Percentiles rank a stretch among this genome's conserved stretches.
These are phyloP conservation scores for Aquilaria sinensis DNA, from an alignment of 345 rosid genomes.

Conservation along the genomic window DNA sequence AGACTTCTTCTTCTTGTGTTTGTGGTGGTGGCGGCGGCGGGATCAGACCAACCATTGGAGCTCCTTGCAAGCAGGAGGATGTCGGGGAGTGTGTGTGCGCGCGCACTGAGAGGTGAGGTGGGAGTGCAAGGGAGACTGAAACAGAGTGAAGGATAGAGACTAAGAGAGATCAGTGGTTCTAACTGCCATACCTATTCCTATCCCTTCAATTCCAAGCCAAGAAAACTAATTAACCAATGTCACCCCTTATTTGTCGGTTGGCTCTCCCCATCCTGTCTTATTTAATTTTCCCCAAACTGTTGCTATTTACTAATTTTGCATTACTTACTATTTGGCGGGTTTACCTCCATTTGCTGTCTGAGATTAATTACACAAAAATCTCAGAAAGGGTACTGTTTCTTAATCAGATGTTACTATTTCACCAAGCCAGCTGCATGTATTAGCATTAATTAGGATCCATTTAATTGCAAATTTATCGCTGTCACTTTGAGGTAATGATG, in stretches of 20 bases:
- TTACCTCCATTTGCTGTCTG: too few relatives aligned
- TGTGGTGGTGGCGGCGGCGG: conserved; percentile 46
- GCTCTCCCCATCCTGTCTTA: conserved; percentile 26
- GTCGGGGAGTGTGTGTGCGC: conserved; percentile 4
- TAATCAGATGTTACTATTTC: too few relatives aligned
- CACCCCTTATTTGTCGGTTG: conserved; percentile 56
- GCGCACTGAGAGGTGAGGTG: conserved; percentile 2
- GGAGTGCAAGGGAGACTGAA: background rate
- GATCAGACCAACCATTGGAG: conserved; percentile 29
- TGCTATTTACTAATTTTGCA: too few relatives aligned
- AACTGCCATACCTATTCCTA: conserved; percentile 50
- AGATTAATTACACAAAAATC: too few relatives aligned
- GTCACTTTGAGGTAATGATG: too few relatives aligned
- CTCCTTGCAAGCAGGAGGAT: conserved; percentile 19
- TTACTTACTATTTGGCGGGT: too few relatives aligned
- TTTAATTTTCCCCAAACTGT: too few relatives aligned
- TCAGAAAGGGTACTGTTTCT: too few relatives aligned
- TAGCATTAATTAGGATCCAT: too few relatives aligned
- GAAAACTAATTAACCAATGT: conserved; percentile 38
- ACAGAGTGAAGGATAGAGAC: conserved; percentile 16
- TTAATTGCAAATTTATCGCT: too few relatives aligned
- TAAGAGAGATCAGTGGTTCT: conserved; percentile 27
- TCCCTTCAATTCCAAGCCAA: conserved; percentile 72
- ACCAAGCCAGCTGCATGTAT: too few relatives aligned
- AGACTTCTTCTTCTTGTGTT: conserved; percentile 49